phyloP scores from a whole-genome alignment of 257 asterid species.

The Forsythia viridissima region DNA sequence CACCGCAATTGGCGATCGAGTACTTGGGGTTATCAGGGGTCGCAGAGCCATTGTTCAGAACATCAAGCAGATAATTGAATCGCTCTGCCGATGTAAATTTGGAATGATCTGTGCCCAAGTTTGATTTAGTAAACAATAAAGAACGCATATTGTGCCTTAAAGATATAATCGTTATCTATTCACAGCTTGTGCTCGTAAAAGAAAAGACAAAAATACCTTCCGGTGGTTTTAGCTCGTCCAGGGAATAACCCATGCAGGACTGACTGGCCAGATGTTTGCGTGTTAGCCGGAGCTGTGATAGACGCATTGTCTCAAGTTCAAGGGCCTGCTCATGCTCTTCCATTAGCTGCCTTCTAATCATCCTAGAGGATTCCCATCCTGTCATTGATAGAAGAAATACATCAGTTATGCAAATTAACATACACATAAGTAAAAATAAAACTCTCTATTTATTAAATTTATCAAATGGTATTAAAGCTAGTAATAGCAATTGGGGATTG shows the following conservation, averaged over 20 bases:
- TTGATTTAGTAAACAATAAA: not conserved
- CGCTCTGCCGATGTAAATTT: slow-evolving; percentile 51
- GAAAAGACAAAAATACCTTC: slow-evolving; percentile 38
- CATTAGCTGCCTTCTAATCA: slow-evolving; percentile 46
- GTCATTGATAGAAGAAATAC: slow-evolving; percentile 12
- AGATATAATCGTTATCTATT: not conserved
- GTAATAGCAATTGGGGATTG: not conserved
- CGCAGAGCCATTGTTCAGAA: slow-evolving; percentile 42
- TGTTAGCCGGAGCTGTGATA: slow-evolving; percentile 58
- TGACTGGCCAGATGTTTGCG: slow-evolving; percentile 37
- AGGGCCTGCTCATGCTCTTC: slow-evolving; percentile 54
- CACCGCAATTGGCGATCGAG: slow-evolving; percentile 39
- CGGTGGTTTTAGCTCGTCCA: slow-evolving; percentile 48
- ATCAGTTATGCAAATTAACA: not conserved
- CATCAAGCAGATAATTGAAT: slow-evolving; percentile 40
- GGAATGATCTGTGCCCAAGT: slow-evolving; percentile 46
- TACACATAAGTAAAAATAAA: not conserved
- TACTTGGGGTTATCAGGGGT: slow-evolving; percentile 44
- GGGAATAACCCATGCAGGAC: slow-evolving; percentile 40
- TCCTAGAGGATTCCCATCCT: slow-evolving; percentile 61
- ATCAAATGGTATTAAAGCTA: not conserved
- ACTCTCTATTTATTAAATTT: not conserved
- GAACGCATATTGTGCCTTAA: not conserved
- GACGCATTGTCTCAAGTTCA: slow-evolving; percentile 57
- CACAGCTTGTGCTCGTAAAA: not conserved